phyloP scores from a whole-genome alignment of 306 rosid genomes.

The Sphenostylis stenocarpa region DNA sequence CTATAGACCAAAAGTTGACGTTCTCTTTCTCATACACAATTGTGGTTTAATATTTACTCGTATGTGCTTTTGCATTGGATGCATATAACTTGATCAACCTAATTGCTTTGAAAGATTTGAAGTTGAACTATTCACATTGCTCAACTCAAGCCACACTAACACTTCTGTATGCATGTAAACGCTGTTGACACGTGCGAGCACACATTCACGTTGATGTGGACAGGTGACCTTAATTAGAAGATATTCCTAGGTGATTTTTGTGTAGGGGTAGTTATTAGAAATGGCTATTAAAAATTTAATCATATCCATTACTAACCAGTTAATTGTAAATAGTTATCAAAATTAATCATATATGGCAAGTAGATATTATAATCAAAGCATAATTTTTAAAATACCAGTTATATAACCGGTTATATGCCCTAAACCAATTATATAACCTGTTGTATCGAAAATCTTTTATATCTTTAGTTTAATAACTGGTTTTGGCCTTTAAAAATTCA shows the following conservation, averaged over 20 bases:
- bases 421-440: too few relatives aligned
- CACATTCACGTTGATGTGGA: not conserved
- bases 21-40: not conserved
- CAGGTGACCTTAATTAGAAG: not conserved
- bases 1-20: conserved; percentile 24
- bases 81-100: not conserved
- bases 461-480: too few relatives aligned
- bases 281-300: too few relatives aligned
- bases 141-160: not conserved
- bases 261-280: too few relatives aligned
- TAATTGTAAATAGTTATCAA: too few relatives aligned
- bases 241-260: not conserved
- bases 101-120: not conserved
- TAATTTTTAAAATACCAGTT: too few relatives aligned
- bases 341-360: too few relatives aligned
- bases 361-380: too few relatives aligned
- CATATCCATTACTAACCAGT: too few relatives aligned
- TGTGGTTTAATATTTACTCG: conserved; percentile 12
- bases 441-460: too few relatives aligned
- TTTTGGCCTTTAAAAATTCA: too few relatives aligned
- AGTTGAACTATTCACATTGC: not conserved
- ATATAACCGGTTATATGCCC: too few relatives aligned
- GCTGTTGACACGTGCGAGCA: not conserved
- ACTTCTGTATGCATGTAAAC: not conserved
- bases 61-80: not conserved